Conservation (phyloP, 2,329 filamentous ascomycete genomes). For the Alternaria viburni region DNA sequence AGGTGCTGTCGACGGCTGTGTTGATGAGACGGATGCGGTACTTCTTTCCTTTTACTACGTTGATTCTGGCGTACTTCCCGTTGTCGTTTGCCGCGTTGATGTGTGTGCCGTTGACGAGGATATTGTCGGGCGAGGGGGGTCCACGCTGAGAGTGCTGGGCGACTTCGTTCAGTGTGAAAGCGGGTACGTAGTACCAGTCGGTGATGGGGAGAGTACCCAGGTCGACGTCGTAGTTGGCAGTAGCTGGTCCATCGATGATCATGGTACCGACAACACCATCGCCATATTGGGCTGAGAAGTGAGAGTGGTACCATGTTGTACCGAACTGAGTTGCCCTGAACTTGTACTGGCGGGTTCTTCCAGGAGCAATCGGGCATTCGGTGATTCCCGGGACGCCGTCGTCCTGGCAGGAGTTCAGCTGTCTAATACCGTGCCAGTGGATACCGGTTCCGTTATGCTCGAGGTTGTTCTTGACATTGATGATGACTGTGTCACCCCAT, state of each 20-base stretch:
- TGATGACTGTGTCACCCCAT: constrained; percentile 50
- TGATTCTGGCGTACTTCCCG: constrained; percentile 44
- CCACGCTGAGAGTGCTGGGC: constrained; percentile 40
- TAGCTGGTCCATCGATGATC: constrained; percentile 51
- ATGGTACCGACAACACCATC: constrained; percentile 52
- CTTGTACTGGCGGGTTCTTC: constrained; percentile 62
- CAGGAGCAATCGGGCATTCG: constrained; percentile 72
- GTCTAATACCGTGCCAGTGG: constrained; percentile 59
- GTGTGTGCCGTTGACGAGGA: constrained; percentile 63
- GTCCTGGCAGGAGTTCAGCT: constrained; percentile 49
- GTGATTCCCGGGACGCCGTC: constrained; percentile 61
- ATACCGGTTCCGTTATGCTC: constrained; percentile 57
- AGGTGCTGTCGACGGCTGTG: constrained; percentile 45
- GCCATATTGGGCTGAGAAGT: constrained; percentile 52
- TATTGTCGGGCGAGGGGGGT: constrained; percentile 53
- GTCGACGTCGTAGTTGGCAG: constrained; percentile 62
- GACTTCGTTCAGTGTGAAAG: constrained; percentile 38
- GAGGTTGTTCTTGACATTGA: constrained; percentile 49
- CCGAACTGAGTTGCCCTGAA: constrained; percentile 61
- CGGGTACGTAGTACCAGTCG: constrained; percentile 65
- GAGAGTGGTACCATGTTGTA: constrained; percentile 54
- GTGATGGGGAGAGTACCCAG: constrained; percentile 64
- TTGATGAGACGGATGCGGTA: constrained; percentile 68
- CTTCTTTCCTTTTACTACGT: constrained; percentile 54
- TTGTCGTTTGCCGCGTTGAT: constrained; percentile 49